Percentiles rank a stretch among this genome's conserved stretches.
Evolutionary conservation across 2,329 filamentous ascomycete species (phyloP).

Genomic region (Chalaropsis ovoidea): DNA sequence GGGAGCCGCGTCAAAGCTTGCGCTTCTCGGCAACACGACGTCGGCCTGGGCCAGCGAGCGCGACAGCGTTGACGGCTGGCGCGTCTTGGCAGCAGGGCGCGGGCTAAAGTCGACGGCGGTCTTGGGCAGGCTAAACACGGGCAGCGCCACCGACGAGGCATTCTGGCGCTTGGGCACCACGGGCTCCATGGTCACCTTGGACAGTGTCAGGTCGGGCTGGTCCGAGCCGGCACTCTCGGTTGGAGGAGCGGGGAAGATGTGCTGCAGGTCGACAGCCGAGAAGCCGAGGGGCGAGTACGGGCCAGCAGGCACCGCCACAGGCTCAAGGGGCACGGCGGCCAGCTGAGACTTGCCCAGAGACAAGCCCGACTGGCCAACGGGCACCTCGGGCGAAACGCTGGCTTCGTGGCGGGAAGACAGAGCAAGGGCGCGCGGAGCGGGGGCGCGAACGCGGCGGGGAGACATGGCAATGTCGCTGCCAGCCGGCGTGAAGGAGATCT

Average conservation of each 20-base stretch:
- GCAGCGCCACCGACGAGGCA: neutral
- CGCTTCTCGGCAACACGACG: conserved; percentile 15
- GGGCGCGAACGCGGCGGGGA: conserved; percentile 1
- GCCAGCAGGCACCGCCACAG: conserved; percentile 10
- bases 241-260: conserved; percentile 24
- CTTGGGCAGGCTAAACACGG: conserved; percentile 16
- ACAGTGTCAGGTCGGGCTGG: neutral
- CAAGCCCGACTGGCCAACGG: neutral
- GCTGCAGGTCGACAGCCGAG: conserved; percentile 21
- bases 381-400: conserved; percentile 2
- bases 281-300: conserved; percentile 22
- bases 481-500: conserved; percentile 14
- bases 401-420: conserved; percentile 21
- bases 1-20: conserved; percentile 5
- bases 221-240: neutral
- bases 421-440: conserved; percentile 17
- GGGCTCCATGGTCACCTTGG: conserved; percentile 16
- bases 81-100: neutral
- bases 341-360: conserved; percentile 14
- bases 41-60: conserved; percentile 14
- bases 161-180: conserved; percentile 12
- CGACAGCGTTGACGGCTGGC: neutral
- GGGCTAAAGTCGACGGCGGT: conserved; percentile 17
- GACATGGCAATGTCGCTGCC: conserved; percentile 16
- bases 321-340: conserved; percentile 11